phyloP scores from a whole-genome alignment of 192 early-diverging fungal genomes.

The Coemansia sp. region DNA sequence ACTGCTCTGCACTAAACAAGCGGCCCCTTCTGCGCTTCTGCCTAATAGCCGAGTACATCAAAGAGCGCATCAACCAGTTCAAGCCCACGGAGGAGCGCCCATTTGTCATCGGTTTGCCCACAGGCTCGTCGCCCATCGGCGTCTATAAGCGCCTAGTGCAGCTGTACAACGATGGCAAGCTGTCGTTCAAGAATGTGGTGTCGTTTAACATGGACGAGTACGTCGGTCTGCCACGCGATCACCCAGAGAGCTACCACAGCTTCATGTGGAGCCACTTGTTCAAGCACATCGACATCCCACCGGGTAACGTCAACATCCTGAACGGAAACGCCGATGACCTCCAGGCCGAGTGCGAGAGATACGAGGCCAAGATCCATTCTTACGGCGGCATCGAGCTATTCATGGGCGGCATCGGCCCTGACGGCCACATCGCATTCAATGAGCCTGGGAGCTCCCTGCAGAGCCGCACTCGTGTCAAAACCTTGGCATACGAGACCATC shows the following conservation, averaged over 20 bases:
- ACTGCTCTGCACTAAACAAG: background rate
- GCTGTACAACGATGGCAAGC: slow-evolving; percentile 62
- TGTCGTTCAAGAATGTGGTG: slow-evolving; percentile 78
- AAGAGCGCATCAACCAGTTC: slow-evolving; percentile 75
- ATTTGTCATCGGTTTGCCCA: slow-evolving; percentile 84
- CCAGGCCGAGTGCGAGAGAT: slow-evolving; percentile 75
- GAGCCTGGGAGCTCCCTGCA: slow-evolving; percentile 83
- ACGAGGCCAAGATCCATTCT: slow-evolving; percentile 75
- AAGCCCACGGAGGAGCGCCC: slow-evolving; percentile 69
- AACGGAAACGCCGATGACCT: slow-evolving; percentile 81
- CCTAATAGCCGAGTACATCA: slow-evolving; percentile 72
- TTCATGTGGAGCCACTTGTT: slow-evolving; percentile 92
- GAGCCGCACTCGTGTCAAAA: slow-evolving; percentile 81
- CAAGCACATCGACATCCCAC: slow-evolving; percentile 80
- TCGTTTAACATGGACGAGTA: slow-evolving; percentile 95
- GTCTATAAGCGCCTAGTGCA: slow-evolving; percentile 78
- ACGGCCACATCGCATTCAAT: slow-evolving; percentile 92
- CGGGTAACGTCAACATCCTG: slow-evolving; percentile 82
- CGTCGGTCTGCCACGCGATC: slow-evolving; percentile 77
- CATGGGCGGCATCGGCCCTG: slow-evolving; percentile 85
- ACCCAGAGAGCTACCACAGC: slow-evolving; percentile 86
- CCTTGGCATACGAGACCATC: slow-evolving; percentile 85
- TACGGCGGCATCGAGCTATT: slow-evolving; percentile 87
- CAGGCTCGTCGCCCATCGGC: slow-evolving; percentile 81
- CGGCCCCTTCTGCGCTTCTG: background rate